Conservation (phyloP, 164 flowering plant species). For the Protea cynaroides region DNA sequence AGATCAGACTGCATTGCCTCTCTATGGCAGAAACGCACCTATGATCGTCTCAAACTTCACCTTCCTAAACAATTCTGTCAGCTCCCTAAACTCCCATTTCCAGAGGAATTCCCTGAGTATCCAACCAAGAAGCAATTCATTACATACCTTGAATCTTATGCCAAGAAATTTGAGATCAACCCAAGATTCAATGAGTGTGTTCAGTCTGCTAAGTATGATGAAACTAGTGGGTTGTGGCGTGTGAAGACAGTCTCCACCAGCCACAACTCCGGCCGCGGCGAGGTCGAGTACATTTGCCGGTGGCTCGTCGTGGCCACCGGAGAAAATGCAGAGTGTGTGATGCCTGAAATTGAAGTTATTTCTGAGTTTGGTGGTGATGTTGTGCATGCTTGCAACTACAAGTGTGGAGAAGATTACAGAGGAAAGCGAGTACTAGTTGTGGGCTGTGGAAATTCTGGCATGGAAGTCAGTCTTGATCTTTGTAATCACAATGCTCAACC, state of each 20-base stretch:
- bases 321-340: conserved; percentile 62
- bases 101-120: conserved; percentile 59
- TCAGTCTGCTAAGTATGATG: conserved; percentile 54
- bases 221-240: conserved; percentile 53
- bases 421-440: conserved; percentile 68
- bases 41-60: conserved; percentile 71
- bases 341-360: conserved; percentile 58
- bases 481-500: conserved; percentile 61
- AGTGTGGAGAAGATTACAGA: conserved; percentile 43
- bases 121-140: conserved; percentile 69
- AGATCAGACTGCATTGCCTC: conserved; percentile 65
- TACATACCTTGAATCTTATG: conserved; percentile 56
- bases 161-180: conserved; percentile 38
- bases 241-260: conserved; percentile 32
- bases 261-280: conserved; percentile 16
- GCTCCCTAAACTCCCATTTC: conserved; percentile 60
- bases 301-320: conserved; percentile 83
- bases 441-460: conserved; percentile 85
- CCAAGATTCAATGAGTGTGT: conserved; percentile 59
- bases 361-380: conserved; percentile 42
- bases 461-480: conserved; percentile 83
- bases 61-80: conserved; percentile 81
- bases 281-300: conserved; percentile 58
- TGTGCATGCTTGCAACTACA: conserved; percentile 56
- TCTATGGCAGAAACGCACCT: conserved; percentile 61